Evolutionary conservation across 2,329 filamentous ascomycete genomes (phyloP).

Genomic region (Colletotrichum navitas): DNA sequence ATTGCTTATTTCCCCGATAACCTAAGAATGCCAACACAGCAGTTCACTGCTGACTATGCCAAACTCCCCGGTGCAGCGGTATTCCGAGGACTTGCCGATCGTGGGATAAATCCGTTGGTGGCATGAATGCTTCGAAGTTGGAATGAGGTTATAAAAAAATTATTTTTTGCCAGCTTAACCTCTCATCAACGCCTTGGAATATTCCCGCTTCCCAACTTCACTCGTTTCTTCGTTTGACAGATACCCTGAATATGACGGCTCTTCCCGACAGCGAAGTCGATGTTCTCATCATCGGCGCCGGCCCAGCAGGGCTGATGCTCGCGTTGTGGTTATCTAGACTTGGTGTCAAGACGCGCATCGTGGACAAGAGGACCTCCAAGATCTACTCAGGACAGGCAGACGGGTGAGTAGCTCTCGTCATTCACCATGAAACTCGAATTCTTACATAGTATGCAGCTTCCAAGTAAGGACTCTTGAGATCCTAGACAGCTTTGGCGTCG

Average conservation of each 20-base stretch:
- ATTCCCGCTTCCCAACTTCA: neutral
- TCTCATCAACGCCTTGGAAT: neutral
- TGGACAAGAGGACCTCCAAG: slow-evolving; percentile 58
- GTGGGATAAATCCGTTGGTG: neutral
- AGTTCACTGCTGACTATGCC: slow-evolving; percentile 14
- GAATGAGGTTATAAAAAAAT: neutral
- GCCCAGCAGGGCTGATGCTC: slow-evolving; percentile 58
- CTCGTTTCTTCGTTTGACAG: neutral
- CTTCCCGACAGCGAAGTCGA: slow-evolving; percentile 34
- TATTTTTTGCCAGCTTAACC: neutral
- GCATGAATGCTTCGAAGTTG: neutral
- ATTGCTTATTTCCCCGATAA: slow-evolving; percentile 38
- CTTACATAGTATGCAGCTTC: slow-evolving; percentile 15
- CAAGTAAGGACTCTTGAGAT: slow-evolving; percentile 66
- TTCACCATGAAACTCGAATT: neutral
- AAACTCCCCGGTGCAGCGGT: neutral
- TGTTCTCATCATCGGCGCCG: slow-evolving; percentile 40
- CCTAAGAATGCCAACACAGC: slow-evolving; percentile 15
- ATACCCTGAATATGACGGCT: slow-evolving; percentile 4
- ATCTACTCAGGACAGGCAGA: slow-evolving; percentile 60
- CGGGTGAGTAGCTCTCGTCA: slow-evolving; percentile 63
- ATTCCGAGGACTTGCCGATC: neutral
- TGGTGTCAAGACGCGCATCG: slow-evolving; percentile 56
- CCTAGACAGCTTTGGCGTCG: slow-evolving; percentile 78
- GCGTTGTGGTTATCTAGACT: slow-evolving; percentile 57